Conservation (phyloP, 176 grass and related monocot genomes). For the Carex cristatella region DNA sequence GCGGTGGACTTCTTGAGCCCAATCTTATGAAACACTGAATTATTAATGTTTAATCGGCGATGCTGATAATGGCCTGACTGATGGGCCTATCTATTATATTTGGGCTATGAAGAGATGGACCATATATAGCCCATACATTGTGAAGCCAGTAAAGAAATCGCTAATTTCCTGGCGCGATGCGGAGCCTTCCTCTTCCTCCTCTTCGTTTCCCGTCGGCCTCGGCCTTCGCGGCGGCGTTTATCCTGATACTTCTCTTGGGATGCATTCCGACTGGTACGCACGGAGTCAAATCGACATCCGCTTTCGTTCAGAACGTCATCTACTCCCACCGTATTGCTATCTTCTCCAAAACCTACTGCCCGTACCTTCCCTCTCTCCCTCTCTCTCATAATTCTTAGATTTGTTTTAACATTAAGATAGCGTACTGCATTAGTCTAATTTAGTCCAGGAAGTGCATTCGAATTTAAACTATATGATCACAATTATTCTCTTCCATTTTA, state of each 20-base stretch:
- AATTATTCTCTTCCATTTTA: not conserved
- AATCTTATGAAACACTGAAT: no score
- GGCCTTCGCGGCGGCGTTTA: not conserved
- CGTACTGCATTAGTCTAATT: no score
- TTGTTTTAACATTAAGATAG: no score
- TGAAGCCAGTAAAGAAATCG: not conserved
- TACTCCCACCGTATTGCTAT: conserved; percentile 94
- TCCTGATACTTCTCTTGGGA: conserved; percentile 35
- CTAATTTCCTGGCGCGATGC: not conserved
- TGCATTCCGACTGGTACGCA: conserved; percentile 25
- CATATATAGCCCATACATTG: no score
- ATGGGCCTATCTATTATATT: no score
- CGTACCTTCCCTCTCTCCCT: conserved; percentile 29
- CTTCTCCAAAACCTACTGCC: conserved; percentile 94
- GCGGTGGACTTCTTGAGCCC: no score
- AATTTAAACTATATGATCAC: not conserved
- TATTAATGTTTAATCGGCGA: no score
- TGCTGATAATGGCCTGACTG: no score
- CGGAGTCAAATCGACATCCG: conserved; percentile 41
- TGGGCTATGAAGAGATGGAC: no score
- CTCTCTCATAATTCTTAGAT: not conserved
- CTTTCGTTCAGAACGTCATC: conserved; percentile 81
- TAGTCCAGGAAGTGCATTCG: no score
- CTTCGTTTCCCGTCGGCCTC: conserved; percentile 13
- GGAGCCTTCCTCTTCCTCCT: not conserved